Base-by-base conservation (phyloP, 176 grass and related monocot species). In the Puccinellia tenuiflora region DNA sequence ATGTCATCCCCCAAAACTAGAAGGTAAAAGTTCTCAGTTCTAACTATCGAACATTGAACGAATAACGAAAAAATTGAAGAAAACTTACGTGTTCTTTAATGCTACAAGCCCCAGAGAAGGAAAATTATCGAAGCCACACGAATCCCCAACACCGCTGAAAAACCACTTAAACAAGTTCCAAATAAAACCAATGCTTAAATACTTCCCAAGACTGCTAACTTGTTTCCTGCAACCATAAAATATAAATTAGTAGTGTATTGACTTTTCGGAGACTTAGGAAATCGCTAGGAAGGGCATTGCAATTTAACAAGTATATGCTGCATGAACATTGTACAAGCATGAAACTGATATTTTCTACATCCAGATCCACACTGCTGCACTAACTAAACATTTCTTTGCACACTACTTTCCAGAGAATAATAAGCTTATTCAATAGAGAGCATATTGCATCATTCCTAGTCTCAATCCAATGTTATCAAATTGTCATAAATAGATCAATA, bases 141-240 rank as follows among this genome's bases (percentile, higher is more conserved):
- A 94, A 86, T 94, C 83, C 25, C 90, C 89, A 73, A 97, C 90
- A 48, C 94, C 92, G 30, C 94, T 92, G 57, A 97, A 97, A 85
- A 97, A 97, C 94, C 94, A 97, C 88, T 97, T 97, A 83, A 97
- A 97, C 83, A 92, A 94, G 63, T 93, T 92, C 94, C 94, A 97
- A 22, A 86, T 34, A 79, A 97, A 97, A 77, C 94, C 94, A 55
- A 97, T 90, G 92, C 92, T 97, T 31, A 97, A 85, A 87, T 97
- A 97, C 63, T 97, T 97, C 67, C 94, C 94, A 42, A 97, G 94
- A 76, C 91, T 94, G 42, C 21, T 78, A 60, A 97, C 94, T 90
- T 97, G 94, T 75, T 94, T 94, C 76, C 94, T 97, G 80, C 72
- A 90, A 46, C 65, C 34, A 51, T 79, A 78, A 75, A 65, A 65